phyloP scores from a whole-genome alignment of 805 yeast genomes.

The Scheffersomyces stipitis region DNA sequence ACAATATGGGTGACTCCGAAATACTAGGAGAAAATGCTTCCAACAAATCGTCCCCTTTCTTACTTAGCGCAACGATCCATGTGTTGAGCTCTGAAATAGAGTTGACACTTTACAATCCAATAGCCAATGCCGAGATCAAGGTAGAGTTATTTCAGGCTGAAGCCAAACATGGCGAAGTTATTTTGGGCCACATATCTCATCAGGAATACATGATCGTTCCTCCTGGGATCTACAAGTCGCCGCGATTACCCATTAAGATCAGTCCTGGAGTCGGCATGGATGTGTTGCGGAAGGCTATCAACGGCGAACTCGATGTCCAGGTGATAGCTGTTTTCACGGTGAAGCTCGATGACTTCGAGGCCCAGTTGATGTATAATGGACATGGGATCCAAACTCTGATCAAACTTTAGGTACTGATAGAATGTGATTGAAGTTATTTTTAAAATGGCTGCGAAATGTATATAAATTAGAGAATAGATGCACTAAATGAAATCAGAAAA shows the following conservation, averaged over 20 bases:
- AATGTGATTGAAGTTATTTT: too few species aligned
- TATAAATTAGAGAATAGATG: too few species aligned
- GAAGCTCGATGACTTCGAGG: constrained; percentile 36
- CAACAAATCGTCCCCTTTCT: constrained; percentile 32
- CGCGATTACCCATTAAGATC: constrained; percentile 49
- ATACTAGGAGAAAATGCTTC: not conserved
- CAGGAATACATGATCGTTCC: constrained; percentile 45
- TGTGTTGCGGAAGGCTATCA: constrained; percentile 48
- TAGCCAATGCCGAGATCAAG: constrained; percentile 45
- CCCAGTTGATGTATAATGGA: constrained; percentile 48
- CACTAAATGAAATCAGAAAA: too few species aligned
- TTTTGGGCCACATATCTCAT: constrained; percentile 45
- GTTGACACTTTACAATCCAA: constrained; percentile 54
- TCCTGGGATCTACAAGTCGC: constrained; percentile 53
- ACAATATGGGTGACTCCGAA: constrained; percentile 6
- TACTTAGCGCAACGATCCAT: constrained; percentile 53
- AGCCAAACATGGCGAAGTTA: constrained; percentile 47
- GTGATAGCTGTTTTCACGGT: constrained; percentile 45
- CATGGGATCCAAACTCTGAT: constrained; percentile 43
- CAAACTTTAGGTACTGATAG: constrained; percentile 28
- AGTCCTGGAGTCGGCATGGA: constrained; percentile 49
- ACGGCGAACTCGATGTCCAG: constrained; percentile 50
- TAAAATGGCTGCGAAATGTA: too few species aligned
- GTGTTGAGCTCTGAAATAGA: constrained; percentile 55
- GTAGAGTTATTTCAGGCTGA: constrained; percentile 44